phyloP scores from a whole-genome alignment of 176 grass and related monocot species.

The Oryza nivara region DNA sequence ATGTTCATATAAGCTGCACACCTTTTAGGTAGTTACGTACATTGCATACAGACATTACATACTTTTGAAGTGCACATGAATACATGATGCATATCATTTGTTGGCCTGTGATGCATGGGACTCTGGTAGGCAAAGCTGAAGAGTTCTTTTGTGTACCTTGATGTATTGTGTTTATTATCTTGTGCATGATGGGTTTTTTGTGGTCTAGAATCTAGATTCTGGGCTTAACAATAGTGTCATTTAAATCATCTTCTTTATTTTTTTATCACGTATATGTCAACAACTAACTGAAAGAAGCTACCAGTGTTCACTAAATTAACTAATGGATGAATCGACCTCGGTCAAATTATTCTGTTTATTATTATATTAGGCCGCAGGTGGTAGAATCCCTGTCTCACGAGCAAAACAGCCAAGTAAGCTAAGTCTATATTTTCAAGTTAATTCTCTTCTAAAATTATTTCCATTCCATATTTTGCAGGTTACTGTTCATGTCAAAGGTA shows the following conservation, averaged over 20 bases:
- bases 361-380: too few species aligned
- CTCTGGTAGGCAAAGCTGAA: background rate
- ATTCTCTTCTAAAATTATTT: constrained; percentile 26
- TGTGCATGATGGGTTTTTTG: background rate
- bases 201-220: background rate
- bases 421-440: background rate
- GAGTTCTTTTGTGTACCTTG: background rate
- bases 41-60: constrained; percentile 14
- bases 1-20: background rate
- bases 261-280: background rate
- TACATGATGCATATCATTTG: background rate
- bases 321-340: background rate
- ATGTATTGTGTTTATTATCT: background rate
- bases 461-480: constrained; percentile 61
- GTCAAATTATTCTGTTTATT: too few species aligned
- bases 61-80: constrained; percentile 6
- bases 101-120: background rate
- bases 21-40: background rate
- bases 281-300: background rate
- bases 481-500: constrained; percentile 95
- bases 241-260: constrained; percentile 1
- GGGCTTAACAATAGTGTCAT: background rate
- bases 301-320: background rate
- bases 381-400: too few species aligned
- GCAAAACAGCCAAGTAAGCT: too few species aligned